These are phyloP conservation scores for Ceratocystis eucalypticola DNA, from an alignment of 2,329 filamentous ascomycete species.

Conservation along the genomic window DNA sequence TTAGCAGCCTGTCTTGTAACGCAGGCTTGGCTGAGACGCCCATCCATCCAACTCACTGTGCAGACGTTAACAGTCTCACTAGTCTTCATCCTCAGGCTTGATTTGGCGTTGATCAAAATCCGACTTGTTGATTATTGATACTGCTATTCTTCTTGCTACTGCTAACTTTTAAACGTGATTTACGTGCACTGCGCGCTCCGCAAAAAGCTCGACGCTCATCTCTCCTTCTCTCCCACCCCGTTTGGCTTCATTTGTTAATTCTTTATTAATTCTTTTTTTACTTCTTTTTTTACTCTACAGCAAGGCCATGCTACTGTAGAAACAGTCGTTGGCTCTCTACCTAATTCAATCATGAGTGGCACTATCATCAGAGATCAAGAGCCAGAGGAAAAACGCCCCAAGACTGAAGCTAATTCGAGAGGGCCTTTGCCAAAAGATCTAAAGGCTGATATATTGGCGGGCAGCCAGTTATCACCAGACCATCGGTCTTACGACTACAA, in stretches of 20 bases:
- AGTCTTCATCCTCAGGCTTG: neutral
- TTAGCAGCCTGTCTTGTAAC: neutral
- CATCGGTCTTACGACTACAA: neutral
- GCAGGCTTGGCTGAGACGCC: neutral
- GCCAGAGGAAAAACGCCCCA: neutral
- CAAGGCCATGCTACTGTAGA: constrained; percentile 1
- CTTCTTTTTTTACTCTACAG: neutral
- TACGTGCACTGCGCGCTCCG: neutral
- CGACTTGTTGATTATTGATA: neutral
- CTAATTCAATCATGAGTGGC: constrained; percentile 3
- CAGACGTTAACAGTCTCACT: neutral
- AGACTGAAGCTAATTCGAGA: neutral
- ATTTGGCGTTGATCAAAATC: neutral
- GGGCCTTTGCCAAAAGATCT: neutral
- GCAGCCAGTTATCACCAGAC: neutral
- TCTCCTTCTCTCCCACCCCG: neutral
- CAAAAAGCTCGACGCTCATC: neutral
- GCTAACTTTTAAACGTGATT: neutral
- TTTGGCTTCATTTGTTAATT: neutral
- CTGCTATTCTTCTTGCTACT: neutral
- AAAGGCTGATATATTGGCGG: neutral
- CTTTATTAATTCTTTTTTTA: neutral
- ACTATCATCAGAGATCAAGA: neutral
- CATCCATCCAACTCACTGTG: neutral
- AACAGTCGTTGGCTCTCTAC: neutral